Evolutionary conservation across 1,139 yeast genomes (phyloP).

Genomic region (Casaregolazyma lundiana): DNA sequence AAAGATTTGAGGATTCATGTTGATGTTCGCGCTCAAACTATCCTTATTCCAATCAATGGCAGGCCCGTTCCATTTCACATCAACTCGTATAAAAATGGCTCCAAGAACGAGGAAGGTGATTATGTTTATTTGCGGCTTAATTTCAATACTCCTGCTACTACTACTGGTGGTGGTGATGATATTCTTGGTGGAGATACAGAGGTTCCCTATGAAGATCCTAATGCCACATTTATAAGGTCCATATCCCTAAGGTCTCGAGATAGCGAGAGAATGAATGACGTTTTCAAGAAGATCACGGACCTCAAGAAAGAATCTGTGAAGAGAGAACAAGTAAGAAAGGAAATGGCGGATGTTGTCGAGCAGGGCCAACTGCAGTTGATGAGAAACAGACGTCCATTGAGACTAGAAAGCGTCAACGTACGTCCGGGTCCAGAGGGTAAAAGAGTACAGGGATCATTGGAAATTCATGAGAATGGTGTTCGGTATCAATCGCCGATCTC

Average conservation of each 20-base stretch:
- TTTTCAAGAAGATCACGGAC: constrained; percentile 84
- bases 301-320: constrained; percentile 89
- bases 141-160: constrained; percentile 88
- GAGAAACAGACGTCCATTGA: constrained; percentile 73
- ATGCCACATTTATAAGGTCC: constrained; percentile 80
- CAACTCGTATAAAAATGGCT: constrained; percentile 88
- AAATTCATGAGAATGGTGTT: constrained; percentile 93
- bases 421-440: constrained; percentile 97
- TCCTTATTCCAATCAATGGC: constrained; percentile 86
- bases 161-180: constrained; percentile 59
- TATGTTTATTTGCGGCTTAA: constrained; percentile 85
- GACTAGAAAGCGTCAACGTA: constrained; percentile 81
- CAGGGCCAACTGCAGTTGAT: constrained; percentile 86
- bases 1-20: constrained; percentile 83
- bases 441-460: constrained; percentile 85
- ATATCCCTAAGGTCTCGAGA: constrained; percentile 87
- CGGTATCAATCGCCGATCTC: constrained; percentile 79
- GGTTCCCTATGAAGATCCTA: constrained; percentile 88
- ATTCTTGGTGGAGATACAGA: constrained; percentile 67
- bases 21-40: constrained; percentile 83
- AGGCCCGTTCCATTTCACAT: constrained; percentile 98
- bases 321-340: constrained; percentile 86
- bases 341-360: constrained; percentile 88
- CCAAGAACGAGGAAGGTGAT: constrained; percentile 95
- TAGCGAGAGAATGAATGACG: constrained; percentile 86